phyloP scores from a whole-genome alignment of 257 asterid species.

The Solanum piurae region DNA sequence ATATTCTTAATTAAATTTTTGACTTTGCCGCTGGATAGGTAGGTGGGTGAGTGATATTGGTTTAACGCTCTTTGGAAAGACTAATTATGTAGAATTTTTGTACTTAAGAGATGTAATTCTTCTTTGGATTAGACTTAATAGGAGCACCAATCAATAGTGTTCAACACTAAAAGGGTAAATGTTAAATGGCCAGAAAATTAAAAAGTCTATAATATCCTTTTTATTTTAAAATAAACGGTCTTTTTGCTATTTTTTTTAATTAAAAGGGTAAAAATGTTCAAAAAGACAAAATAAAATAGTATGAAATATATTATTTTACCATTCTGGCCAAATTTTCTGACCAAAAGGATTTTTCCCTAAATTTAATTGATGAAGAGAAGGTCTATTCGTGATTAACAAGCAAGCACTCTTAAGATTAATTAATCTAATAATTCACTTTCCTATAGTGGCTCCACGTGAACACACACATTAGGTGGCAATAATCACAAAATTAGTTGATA shows the following conservation, averaged over 20 bases:
- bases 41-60: neutral
- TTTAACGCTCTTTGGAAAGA: neutral
- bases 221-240: no score
- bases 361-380: neutral
- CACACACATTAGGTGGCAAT: neutral
- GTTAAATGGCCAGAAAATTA: no score
- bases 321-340: no score
- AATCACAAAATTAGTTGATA: neutral
- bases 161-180: neutral
- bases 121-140: neutral
- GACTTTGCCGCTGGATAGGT: neutral
- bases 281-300: no score
- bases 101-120: neutral
- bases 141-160: neutral
- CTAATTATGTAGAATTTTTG: neutral
- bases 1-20: no score
- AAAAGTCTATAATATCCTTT: no score
- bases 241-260: no score
- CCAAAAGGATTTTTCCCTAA: neutral
- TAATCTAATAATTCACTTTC: neutral
- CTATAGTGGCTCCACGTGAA: neutral
- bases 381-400: neutral
- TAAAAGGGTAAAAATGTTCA: no score
- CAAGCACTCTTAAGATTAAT: neutral
- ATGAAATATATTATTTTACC: no score